Base-by-base conservation (phyloP, 305 asterid species). In the Lippia alba region DNA sequence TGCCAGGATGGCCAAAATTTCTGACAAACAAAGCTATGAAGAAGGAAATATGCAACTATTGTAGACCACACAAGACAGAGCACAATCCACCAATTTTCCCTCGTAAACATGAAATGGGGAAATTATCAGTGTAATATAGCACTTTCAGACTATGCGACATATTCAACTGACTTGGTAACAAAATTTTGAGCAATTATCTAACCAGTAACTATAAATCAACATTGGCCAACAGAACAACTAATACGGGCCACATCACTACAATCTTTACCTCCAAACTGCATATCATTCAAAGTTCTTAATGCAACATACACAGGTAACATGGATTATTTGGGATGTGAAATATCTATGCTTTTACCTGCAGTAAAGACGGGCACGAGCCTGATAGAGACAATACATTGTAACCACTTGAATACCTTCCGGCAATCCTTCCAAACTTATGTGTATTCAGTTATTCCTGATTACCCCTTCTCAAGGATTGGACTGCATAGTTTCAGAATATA, bases 51-150 rank as follows among this genome's bases (percentile, higher is more conserved):
- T 18, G 14, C 8, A 50, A 61, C 17, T 48, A 41, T 54, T 45
- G 70, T n/a, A 48, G 6, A 63, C 8, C 66, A 53, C 36, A 12
- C 61, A 49, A n/a, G 66, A 45, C 24, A 7, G 48, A 45, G 32
- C 32, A 12, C 8, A 30, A n/a, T 46, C 36, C 71, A 49, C 46
- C 44, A 61, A 46, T 59, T 60, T 12, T 14, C 54, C 33, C 7
- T 61, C 16, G 2, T 34, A 71, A 51, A 11, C 55, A 24, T 50
- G 34, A 10, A 48, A 9, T n/a, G 8, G 39, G 36, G 51, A 30
- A 48, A 64, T 8, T 30, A 49, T 3, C 3, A 39, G 20, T 64
- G 39, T 18, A 44, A 8, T 58, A 14, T 32, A 12, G 49, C 49
- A 44, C 4, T 36, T 36, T 44, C 49, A 44, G 49, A 33, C 14